Conservation (phyloP, 257 asterid species). For the Mentha longifolia region DNA sequence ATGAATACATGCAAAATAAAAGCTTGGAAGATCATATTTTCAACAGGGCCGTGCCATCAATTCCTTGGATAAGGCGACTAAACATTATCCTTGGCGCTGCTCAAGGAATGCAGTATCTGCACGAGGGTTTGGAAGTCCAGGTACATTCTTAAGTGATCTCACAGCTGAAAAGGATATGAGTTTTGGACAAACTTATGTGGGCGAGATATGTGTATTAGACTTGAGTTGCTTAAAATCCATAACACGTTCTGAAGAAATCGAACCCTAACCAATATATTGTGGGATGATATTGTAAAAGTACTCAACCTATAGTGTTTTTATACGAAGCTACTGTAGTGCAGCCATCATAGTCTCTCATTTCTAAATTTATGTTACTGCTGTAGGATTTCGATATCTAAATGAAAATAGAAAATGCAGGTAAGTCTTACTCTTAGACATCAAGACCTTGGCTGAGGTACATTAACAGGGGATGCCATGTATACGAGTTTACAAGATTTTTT, state of each 20-base stretch:
- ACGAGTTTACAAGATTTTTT: not conserved
- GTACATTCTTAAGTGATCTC: conserved; percentile 33
- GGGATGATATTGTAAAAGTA: not conserved
- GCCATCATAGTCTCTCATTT: not conserved
- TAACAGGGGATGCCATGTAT: not conserved
- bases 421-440: not conserved
- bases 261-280: not conserved
- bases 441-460: not conserved
- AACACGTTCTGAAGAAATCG: not conserved
- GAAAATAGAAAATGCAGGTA: not conserved
- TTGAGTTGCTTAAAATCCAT: not conserved
- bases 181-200: not conserved
- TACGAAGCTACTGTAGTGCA: not conserved
- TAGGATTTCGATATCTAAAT: not conserved
- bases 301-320: not conserved
- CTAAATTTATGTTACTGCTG: not conserved
- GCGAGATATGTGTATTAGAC: not conserved
- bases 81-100: conserved; percentile 87
- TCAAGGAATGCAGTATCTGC: conserved; percentile 88
- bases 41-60: conserved; percentile 55
- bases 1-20: conserved; percentile 83
- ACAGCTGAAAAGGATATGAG: not conserved
- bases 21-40: conserved; percentile 95
- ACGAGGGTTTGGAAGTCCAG: conserved; percentile 80
- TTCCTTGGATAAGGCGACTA: conserved; percentile 79